Conservation (phyloP, 345 rosid species). For the Syzygium grande region DNA sequence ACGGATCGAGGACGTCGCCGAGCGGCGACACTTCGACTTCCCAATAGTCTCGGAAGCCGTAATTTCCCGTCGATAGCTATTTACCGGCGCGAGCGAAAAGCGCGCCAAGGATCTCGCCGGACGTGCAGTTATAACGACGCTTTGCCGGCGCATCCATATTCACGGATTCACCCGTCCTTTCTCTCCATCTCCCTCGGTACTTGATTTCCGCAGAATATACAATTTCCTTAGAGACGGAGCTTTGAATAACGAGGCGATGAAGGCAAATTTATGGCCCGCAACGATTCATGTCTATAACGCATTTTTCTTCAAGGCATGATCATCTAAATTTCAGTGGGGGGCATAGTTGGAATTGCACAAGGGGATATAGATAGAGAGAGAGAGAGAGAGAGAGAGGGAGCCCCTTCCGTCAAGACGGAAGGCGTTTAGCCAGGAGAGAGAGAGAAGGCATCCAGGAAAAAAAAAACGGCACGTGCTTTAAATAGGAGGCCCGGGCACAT, state of each 20-base stretch:
- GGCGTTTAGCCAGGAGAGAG: not conserved
- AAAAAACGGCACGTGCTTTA: constrained; percentile 31
- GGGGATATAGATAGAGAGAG: not conserved
- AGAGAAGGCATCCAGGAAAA: not conserved
- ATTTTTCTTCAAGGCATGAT: too few species aligned
- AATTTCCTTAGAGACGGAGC: too few species aligned
- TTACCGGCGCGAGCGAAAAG: not conserved
- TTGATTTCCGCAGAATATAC: too few species aligned
- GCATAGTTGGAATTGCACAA: not conserved
- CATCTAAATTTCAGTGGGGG: not conserved
- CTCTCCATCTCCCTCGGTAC: not conserved
- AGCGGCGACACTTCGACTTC: too few species aligned
- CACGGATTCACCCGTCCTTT: too few species aligned
- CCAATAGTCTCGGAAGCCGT: too few species aligned
- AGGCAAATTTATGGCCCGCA: too few species aligned
- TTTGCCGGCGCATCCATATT: too few species aligned
- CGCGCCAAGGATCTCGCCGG: rapidly evolving
- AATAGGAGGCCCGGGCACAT: not conserved
- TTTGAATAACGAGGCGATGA: too few species aligned
- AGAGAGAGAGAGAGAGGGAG: not conserved
- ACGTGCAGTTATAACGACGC: too few species aligned
- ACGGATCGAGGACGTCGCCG: not conserved
- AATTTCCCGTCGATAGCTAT: too few species aligned
- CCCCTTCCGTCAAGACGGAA: not conserved
- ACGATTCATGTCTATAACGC: too few species aligned